Conservation (phyloP, 1,284 basidiomycete species). For the Pseudozyma sp. region DNA sequence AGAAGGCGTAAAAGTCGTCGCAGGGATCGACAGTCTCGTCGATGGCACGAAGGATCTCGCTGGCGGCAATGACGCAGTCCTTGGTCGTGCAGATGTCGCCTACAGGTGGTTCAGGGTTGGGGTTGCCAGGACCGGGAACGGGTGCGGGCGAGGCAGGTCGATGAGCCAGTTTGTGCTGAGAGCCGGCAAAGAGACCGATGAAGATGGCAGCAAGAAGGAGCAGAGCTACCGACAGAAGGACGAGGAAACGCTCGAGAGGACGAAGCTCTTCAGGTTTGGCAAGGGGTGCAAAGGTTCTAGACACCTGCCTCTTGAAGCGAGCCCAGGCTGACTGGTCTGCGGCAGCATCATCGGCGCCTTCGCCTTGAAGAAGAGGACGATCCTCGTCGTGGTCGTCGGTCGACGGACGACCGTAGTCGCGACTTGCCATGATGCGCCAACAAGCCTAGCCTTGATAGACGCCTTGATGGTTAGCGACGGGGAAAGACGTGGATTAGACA, state of each 20-base stretch:
- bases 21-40: slow-evolving; percentile 90
- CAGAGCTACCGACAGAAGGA: slow-evolving; percentile 79
- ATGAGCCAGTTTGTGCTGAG: slow-evolving; percentile 70
- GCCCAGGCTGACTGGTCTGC: slow-evolving; percentile 24
- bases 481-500: not conserved
- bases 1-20: slow-evolving; percentile 92
- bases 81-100: slow-evolving; percentile 77
- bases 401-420: slow-evolving; percentile 50
- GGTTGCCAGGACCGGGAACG: slow-evolving; percentile 46
- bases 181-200: slow-evolving; percentile 80
- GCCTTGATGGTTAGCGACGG: not conserved
- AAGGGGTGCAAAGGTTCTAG: slow-evolving; percentile 50
- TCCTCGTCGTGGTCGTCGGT: slow-evolving; percentile 47
- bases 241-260: slow-evolving; percentile 84
- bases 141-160: slow-evolving; percentile 46
- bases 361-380: slow-evolving; percentile 32
- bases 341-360: slow-evolving; percentile 1
- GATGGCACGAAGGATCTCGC: slow-evolving; percentile 82
- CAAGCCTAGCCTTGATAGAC: not conserved
- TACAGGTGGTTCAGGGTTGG: slow-evolving; percentile 57
- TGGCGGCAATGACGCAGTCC: slow-evolving; percentile 85
- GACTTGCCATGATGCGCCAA: slow-evolving; percentile 26
- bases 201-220: slow-evolving; percentile 86
- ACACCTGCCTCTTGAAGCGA: slow-evolving; percentile 47
- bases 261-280: slow-evolving; percentile 78